Percentiles rank a stretch among this genome's conserved stretches.
These are phyloP conservation scores for Chenopodium quinoa DNA, from an alignment of 148 eudicot genomes.

Conservation along the genomic window DNA sequence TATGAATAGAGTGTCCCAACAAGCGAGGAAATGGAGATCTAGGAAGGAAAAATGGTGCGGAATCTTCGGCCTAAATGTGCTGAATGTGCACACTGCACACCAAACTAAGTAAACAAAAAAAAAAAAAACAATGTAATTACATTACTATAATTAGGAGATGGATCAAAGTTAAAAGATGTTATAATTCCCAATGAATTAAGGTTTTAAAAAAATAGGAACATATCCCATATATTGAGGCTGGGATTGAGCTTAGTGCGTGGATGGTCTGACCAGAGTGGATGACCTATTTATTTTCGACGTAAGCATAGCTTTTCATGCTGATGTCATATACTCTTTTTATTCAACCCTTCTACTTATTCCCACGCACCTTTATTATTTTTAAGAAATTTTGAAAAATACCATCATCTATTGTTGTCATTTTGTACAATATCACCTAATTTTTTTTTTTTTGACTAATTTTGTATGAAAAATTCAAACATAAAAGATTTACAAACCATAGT, in stretches of 20 bases:
- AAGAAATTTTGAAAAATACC: too few relatives aligned
- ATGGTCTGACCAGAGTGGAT: conserved; percentile 5
- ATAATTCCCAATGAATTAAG: neutral
- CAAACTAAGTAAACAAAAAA: neutral
- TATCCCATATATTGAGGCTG: conserved; percentile 4
- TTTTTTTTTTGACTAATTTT: too few relatives aligned
- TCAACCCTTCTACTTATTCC: neutral
- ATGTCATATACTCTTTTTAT: conserved; percentile 11
- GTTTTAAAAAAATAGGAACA: neutral
- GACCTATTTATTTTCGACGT: conserved; percentile 19
- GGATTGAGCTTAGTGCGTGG: conserved; percentile 8
- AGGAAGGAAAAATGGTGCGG: neutral
- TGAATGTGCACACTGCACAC: neutral
- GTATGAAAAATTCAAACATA: too few relatives aligned
- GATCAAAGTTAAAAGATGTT: neutral
- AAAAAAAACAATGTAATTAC: neutral
- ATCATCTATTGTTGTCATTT: too few relatives aligned
- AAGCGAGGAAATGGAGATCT: neutral
- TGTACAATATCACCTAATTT: too few relatives aligned
- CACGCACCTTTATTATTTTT: neutral
- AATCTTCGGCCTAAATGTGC: neutral
- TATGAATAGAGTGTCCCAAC: neutral
- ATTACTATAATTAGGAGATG: neutral
- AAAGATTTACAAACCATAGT: too few relatives aligned
- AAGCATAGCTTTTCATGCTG: conserved; percentile 11